Evolutionary conservation across 2,329 filamentous ascomycete genomes (phyloP).

Genomic region (Sphaceloma murrayae): DNA sequence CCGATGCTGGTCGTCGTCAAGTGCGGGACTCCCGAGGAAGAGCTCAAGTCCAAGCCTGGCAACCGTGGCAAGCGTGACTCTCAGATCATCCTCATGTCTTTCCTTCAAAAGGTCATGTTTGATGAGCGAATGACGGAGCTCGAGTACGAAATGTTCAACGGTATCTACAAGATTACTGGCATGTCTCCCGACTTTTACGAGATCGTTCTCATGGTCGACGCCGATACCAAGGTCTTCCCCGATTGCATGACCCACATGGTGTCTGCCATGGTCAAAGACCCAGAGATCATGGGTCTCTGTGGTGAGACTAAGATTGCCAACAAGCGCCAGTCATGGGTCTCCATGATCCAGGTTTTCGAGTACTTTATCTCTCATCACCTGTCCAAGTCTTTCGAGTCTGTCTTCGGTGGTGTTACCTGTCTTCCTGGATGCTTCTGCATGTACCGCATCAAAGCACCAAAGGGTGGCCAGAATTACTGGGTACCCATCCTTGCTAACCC

Average conservation of each 20-base stretch:
- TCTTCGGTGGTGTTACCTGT: constrained; percentile 98
- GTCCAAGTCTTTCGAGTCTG: constrained; percentile 93
- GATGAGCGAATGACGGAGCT: constrained; percentile 99
- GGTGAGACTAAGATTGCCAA: constrained; percentile 99
- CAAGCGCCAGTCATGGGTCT: constrained; percentile 89
- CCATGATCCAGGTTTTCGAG: constrained; percentile 97
- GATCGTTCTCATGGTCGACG: constrained; percentile 96
- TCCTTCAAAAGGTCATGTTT: constrained; percentile 99
- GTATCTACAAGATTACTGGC: constrained; percentile 95
- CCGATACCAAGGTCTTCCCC: constrained; percentile 97
- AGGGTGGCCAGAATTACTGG: constrained; percentile 98
- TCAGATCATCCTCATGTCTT: constrained; percentile 98
- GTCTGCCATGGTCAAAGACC: constrained; percentile 97
- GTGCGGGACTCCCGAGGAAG: constrained; percentile 85
- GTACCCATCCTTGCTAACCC: constrained; percentile 97
- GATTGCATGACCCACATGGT: constrained; percentile 98
- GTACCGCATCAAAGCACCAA: constrained; percentile 99
- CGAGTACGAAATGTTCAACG: constrained; percentile 99
- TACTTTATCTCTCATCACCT: constrained; percentile 99
- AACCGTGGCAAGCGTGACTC: constrained; percentile 98
- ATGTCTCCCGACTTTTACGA: constrained; percentile 98
- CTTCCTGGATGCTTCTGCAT: constrained; percentile 98
- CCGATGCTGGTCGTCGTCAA: constrained; percentile 97
- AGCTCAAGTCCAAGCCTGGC: constrained; percentile 72
- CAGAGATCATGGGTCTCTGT: constrained; percentile 97